Percentiles rank a stretch among this genome's conserved stretches.
Evolutionary conservation across 2,329 filamentous ascomycete species (phyloP).

Genomic region (Cladophialophora psammophila): DNA sequence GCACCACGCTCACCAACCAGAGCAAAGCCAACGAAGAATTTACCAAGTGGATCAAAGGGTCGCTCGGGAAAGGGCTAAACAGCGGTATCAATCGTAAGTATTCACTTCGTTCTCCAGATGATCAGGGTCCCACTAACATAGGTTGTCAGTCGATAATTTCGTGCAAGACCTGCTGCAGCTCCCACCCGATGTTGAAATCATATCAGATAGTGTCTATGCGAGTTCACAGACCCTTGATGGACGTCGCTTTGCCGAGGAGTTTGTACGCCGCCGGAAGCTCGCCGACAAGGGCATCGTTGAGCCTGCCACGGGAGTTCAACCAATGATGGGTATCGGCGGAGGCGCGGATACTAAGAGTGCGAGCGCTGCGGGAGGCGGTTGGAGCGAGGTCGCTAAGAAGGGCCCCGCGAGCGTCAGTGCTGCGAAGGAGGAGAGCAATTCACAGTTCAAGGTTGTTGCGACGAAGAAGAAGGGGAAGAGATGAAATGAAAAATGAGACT

Average conservation of each 20-base stretch:
- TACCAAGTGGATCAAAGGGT: conserved; percentile 85
- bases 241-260: conserved; percentile 92
- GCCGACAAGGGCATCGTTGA: conserved; percentile 90
- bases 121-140: conserved; percentile 21
- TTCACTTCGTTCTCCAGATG: background rate
- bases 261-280: conserved; percentile 87
- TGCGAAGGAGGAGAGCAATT: conserved; percentile 55
- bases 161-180: conserved; percentile 77
- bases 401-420: conserved; percentile 58
- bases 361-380: conserved; percentile 70
- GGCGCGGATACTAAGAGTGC: conserved; percentile 55
- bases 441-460: conserved; percentile 84
- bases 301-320: conserved; percentile 59
- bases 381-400: conserved; percentile 98
- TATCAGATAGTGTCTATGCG: conserved; percentile 88
- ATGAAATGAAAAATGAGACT: conserved; percentile 37
- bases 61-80: conserved; percentile 77
- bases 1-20: conserved; percentile 52
- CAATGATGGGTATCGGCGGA: conserved; percentile 36
- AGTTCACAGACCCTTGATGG: conserved; percentile 90
- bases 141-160: conserved; percentile 74
- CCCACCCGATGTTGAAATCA: conserved; percentile 78
- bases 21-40: conserved; percentile 86
- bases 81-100: conserved; percentile 70
- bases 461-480: conserved; percentile 88